Evolutionary conservation across 345 rosid genomes (phyloP).

Genomic region (Citrus glauca): DNA sequence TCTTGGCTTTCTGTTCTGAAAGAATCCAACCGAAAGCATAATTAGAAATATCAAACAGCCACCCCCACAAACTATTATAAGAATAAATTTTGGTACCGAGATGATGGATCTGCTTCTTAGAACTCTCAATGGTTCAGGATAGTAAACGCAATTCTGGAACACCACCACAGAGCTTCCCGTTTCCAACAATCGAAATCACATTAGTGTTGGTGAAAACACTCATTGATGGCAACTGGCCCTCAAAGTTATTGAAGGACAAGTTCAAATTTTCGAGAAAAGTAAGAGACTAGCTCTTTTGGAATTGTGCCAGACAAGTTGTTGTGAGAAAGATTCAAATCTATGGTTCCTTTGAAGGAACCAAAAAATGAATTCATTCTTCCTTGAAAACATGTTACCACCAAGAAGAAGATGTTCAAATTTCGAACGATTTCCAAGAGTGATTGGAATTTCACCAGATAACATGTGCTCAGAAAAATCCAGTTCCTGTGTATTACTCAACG

Average conservation of each 20-base stretch:
- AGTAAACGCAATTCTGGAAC: slow-evolving; percentile 1
- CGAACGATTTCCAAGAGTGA: slow-evolving; percentile 11
- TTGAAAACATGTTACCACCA: slow-evolving; percentile 1
- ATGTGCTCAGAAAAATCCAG: slow-evolving; percentile 11
- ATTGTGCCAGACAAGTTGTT: slow-evolving; percentile 20
- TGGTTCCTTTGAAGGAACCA: slow-evolving; percentile 13
- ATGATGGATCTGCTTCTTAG: background rate
- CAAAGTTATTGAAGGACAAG: slow-evolving; percentile 20
- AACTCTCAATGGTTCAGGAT: background rate
- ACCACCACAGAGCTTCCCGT: slow-evolving; percentile 12
- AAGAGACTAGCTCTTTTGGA: slow-evolving; percentile 4
- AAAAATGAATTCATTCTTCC: slow-evolving; percentile 16
- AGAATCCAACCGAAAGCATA: background rate
- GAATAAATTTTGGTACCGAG: background rate
- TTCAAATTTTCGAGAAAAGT: background rate
- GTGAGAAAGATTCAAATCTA: slow-evolving; percentile 14
- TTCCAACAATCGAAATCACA: slow-evolving; percentile 10
- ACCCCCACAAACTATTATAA: background rate
- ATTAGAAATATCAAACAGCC: background rate
- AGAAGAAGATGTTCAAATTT: slow-evolving; percentile 4
- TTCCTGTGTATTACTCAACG: slow-evolving; percentile 6
- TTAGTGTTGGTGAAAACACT: slow-evolving; percentile 18
- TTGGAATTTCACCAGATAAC: slow-evolving; percentile 17
- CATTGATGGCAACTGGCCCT: slow-evolving; percentile 10
- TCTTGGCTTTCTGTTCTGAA: background rate